Base-by-base conservation (phyloP, 202 grass and related monocot genomes). In the Zoysia matrella region DNA sequence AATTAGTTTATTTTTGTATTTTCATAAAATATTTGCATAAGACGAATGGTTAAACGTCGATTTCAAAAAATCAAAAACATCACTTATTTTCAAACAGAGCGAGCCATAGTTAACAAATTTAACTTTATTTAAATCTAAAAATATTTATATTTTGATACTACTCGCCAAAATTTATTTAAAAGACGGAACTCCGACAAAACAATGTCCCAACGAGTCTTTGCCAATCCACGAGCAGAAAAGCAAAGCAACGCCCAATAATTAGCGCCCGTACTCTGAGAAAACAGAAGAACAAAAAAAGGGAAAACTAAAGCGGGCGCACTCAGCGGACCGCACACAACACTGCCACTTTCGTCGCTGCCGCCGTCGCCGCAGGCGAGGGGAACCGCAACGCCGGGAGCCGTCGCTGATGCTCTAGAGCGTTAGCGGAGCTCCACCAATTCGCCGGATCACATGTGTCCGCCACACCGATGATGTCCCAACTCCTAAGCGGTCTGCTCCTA, bases 221-320 rank as follows among this genome's bases (percentile, higher is more conserved):
- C 14, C 79, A 79, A 66, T 75, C 86, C 58, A 87, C 56, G 6
- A 62, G 15, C 41, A 68, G 65, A 74, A 77, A 84, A 77, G 65
- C n/a, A 72, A 36, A 83, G 2, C 22, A 7, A 42, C 60, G 3
- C 30, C 61, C 51, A 73, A 66, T 85, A 65, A 48, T 73, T 79
- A 6, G 50, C 51, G 40, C 15, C 74, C 48, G 56, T 78, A 72
- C 75, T 6, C 45, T 2, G 14, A 2, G 10, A 60, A 52, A 8
- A 43, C 13, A 1, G 18, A 16, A 36, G 2, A 46, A 46, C 0
- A 36, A 43, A 42, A 79, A 66, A 65, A 48, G 52, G 22, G 2
- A 66, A 69, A 68, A 12, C 65, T n/a, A 47, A 72, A 57, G 52
- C 74, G 52, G 75, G 43, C 67, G 18, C 54, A 73, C 74, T 56